Percentiles rank a stretch among this genome's conserved stretches.
These are phyloP conservation scores for Leishmania amazonensis DNA, from an alignment of 208 protist species.

Conservation along the genomic window DNA sequence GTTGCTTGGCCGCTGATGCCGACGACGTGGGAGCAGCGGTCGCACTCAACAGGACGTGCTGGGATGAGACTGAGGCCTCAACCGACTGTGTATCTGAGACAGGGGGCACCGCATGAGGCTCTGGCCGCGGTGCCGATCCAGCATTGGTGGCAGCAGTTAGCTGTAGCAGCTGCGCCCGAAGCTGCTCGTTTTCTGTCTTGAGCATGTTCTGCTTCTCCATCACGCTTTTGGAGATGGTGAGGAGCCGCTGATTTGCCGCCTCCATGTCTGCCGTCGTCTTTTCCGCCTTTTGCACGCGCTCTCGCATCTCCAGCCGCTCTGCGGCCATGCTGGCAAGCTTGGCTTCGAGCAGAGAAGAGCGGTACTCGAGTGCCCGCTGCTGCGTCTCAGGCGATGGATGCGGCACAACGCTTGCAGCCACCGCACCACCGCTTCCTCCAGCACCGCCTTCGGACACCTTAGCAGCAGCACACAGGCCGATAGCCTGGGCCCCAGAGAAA, in stretches of 20 bases:
- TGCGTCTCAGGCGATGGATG: conserved; percentile 14
- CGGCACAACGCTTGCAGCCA: background rate
- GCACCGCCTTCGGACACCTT: background rate
- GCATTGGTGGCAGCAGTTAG: background rate
- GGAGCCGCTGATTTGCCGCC: conserved; percentile 37
- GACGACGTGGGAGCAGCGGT: background rate
- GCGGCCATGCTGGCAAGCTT: conserved; percentile 24
- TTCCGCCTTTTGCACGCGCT: conserved; percentile 27
- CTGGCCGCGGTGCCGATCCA: background rate
- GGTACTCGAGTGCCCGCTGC: conserved; percentile 14
- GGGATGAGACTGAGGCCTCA: background rate
- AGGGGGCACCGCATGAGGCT: background rate
- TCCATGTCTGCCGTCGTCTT: conserved; percentile 22
- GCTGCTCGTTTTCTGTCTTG: conserved; percentile 25
- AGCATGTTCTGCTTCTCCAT: conserved; percentile 42
- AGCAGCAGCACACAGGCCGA: conserved; percentile 15
- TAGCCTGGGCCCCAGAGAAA: conserved; percentile 2
- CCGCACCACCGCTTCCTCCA: background rate
- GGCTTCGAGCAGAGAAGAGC: conserved; percentile 20
- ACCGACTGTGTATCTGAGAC: background rate
- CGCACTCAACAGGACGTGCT: background rate
- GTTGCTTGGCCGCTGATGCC: background rate
- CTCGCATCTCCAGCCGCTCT: conserved; percentile 28
- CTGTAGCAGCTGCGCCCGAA: conserved; percentile 26
- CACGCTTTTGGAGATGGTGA: conserved; percentile 40